Evolutionary conservation across 2,329 filamentous ascomycete genomes (phyloP).

Genomic region (Leptographium wingfieldii): DNA sequence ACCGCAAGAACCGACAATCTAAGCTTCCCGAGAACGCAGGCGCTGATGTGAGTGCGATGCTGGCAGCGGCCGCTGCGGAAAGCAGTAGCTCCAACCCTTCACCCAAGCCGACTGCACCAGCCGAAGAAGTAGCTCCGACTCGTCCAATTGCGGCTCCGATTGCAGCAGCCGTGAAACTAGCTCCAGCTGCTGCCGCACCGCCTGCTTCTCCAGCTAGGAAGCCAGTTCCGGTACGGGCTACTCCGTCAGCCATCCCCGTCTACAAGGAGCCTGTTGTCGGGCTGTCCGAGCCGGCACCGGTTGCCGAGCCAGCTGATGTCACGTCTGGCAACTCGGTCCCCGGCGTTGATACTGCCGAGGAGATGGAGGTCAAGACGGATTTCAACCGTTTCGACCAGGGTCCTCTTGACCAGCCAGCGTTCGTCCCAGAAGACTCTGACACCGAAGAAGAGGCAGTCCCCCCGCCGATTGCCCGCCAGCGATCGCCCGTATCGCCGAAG

Average conservation of each 20-base stretch:
- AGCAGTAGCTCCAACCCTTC: background rate
- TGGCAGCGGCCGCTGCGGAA: conserved; percentile 22
- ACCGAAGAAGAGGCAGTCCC: conserved; percentile 35
- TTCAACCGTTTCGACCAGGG: conserved; percentile 73
- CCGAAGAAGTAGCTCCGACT: background rate
- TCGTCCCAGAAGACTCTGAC: conserved; percentile 45
- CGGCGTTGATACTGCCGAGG: conserved; percentile 46
- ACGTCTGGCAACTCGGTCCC: conserved; percentile 38
- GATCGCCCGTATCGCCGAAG: conserved; percentile 12
- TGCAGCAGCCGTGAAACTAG: background rate
- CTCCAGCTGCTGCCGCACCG: conserved; percentile 12
- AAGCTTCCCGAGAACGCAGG: conserved; percentile 43
- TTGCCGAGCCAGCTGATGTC: conserved; percentile 26
- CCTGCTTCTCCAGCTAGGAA: conserved; percentile 6
- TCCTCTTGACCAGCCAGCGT: conserved; percentile 81
- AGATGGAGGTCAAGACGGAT: conserved; percentile 44
- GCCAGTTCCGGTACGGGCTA: background rate
- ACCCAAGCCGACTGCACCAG: background rate
- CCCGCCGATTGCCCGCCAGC: conserved; percentile 37
- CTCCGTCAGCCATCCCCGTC: background rate
- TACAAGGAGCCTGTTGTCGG: conserved; percentile 7
- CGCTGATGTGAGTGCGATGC: conserved; percentile 38
- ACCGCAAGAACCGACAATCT: conserved; percentile 46
- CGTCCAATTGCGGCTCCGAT: background rate
- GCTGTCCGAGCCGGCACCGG: conserved; percentile 13